Conservation (phyloP, 176 grass and related monocot genomes). For the Phragmites australis region DNA sequence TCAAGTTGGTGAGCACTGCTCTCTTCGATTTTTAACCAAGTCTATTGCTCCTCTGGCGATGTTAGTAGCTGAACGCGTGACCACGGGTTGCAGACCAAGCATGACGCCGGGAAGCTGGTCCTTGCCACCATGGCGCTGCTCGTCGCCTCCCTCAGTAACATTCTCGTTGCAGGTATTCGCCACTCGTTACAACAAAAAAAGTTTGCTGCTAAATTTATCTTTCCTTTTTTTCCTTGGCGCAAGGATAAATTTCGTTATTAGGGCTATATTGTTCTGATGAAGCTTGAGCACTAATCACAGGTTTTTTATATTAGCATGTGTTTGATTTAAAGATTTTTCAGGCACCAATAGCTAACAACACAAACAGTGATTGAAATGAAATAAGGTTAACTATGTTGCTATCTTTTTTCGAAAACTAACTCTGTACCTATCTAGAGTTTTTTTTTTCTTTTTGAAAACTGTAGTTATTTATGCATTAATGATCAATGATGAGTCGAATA, state of each 20-base stretch:
- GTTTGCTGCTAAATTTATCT: not conserved
- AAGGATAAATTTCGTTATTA: not conserved
- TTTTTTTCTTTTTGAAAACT: not conserved
- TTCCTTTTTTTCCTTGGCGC: not conserved
- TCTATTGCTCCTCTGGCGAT: not conserved
- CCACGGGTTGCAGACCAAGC: slow-evolving; percentile 63
- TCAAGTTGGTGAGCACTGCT: slow-evolving; percentile 58
- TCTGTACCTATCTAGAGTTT: not conserved
- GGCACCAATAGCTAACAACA: not conserved
- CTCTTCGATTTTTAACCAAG: not conserved
- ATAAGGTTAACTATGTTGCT: not conserved
- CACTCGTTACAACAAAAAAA: slow-evolving; percentile 11
- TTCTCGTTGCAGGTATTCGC: slow-evolving; percentile 82
- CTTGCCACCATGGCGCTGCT: slow-evolving; percentile 78
- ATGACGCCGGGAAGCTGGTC: slow-evolving; percentile 69
- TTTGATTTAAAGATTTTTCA: not conserved
- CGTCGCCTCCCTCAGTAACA: slow-evolving; percentile 77
- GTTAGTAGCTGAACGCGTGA: slow-evolving; percentile 2
- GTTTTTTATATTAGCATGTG: slow-evolving; percentile 1
- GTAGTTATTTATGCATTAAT: not conserved
- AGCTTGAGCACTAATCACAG: not conserved
- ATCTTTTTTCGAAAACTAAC: not conserved
- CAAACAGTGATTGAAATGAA: not conserved
- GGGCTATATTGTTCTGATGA: not conserved
- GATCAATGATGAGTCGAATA: not conserved